A percentile compares a stretch with the other conserved stretches of the same genome.
phyloP scores from a whole-genome alignment of 306 rosid species.

The Begonia fuchsioides region DNA sequence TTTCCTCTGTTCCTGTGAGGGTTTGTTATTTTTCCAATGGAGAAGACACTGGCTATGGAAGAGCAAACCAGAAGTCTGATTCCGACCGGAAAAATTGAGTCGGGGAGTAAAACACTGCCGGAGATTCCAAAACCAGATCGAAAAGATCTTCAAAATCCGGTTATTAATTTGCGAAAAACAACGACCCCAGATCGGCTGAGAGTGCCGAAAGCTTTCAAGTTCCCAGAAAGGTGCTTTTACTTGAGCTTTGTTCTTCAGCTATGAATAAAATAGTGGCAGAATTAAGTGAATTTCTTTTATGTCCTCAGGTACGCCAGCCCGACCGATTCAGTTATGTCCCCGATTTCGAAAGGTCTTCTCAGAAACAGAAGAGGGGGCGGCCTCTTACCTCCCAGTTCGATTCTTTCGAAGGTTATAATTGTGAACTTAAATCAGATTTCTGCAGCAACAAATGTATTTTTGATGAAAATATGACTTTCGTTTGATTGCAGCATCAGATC shows the following conservation, averaged over 20 bases:
- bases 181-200: slow-evolving; percentile 50
- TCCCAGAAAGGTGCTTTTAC: slow-evolving; percentile 55
- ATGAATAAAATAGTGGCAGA: not conserved
- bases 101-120: slow-evolving; percentile 32
- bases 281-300: too few species aligned
- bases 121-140: slow-evolving; percentile 7
- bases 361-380: slow-evolving; percentile 47
- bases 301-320: slow-evolving; percentile 65
- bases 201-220: slow-evolving; percentile 73
- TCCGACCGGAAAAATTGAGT: not conserved
- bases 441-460: too few species aligned
- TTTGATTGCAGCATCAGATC: too few species aligned
- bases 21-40: slow-evolving; percentile 16
- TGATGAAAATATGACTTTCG: too few species aligned
- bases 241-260: too few species aligned
- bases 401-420: slow-evolving; percentile 23
- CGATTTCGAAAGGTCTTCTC: slow-evolving; percentile 62
- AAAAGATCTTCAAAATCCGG: slow-evolving; percentile 13
- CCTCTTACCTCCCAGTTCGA: slow-evolving; percentile 39
- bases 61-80: slow-evolving; percentile 3
- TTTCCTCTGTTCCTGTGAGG: too few species aligned
- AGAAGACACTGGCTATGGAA: slow-evolving; percentile 20
- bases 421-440: too few species aligned
- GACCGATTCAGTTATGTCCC: slow-evolving; percentile 77
- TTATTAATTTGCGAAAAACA: slow-evolving; percentile 35